Percentiles rank a stretch among this genome's conserved stretches.
phyloP scores from a whole-genome alignment of 495 filamentous ascomycete species.

The Pyrenula massariospora region DNA sequence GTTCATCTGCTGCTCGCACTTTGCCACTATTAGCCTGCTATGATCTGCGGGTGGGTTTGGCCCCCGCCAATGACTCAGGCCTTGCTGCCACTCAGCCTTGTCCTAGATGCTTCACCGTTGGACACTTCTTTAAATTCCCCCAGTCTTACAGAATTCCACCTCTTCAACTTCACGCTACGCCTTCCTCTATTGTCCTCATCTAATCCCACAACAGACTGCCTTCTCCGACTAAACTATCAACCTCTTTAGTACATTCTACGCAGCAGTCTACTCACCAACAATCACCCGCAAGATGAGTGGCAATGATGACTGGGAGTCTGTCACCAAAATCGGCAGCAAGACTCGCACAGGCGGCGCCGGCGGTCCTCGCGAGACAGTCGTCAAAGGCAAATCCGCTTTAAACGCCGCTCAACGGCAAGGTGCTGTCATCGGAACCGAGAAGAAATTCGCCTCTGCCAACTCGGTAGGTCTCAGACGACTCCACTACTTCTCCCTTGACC shows the following conservation, averaged over 20 bases:
- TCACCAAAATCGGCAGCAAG: constrained; percentile 90
- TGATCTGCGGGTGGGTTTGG: too few relatives aligned
- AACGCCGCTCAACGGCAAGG: constrained; percentile 85
- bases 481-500: not conserved
- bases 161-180: not conserved
- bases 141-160: not conserved
- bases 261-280: too few relatives aligned
- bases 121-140: not conserved
- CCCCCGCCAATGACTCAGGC: not conserved
- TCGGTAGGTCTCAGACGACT: constrained; percentile 51
- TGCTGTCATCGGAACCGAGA: constrained; percentile 71
- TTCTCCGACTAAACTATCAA: not conserved
- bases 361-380: constrained; percentile 66
- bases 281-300: not conserved
- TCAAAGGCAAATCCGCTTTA: constrained; percentile 73
- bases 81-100: not conserved
- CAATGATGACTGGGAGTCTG: constrained; percentile 66
- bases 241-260: too few relatives aligned
- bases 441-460: constrained; percentile 75
- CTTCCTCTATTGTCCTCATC: not conserved
- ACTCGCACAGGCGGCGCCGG: constrained; percentile 39
- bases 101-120: not conserved
- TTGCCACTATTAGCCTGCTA: too few relatives aligned
- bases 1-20: too few relatives aligned
- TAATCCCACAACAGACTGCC: not conserved